Conservation (phyloP, 805 yeast species). For the Candida oleophila region DNA sequence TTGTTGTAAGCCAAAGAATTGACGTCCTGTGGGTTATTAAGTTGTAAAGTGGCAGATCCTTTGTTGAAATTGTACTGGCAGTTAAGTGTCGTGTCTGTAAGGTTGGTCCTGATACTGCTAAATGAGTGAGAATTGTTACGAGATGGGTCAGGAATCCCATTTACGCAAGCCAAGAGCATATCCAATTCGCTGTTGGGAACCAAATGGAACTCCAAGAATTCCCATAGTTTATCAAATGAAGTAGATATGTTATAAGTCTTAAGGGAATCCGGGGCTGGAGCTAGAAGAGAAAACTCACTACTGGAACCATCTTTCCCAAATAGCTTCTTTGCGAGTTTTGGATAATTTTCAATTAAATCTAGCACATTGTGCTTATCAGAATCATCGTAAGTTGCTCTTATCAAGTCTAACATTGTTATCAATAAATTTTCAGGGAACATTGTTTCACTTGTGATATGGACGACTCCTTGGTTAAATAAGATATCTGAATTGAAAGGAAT, state of each 20-base stretch:
- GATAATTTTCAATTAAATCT: constrained; percentile 45
- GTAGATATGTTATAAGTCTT: constrained; percentile 48
- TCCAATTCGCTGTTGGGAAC: constrained; percentile 56
- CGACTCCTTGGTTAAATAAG: constrained; percentile 79
- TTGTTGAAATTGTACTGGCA: constrained; percentile 1
- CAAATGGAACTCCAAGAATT: constrained; percentile 66
- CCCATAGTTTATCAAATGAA: constrained; percentile 42
- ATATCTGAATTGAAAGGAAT: constrained; percentile 57
- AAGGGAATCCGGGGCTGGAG: constrained; percentile 66
- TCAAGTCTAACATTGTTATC: constrained; percentile 55
- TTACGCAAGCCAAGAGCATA: constrained; percentile 48
- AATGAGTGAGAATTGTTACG: constrained; percentile 10
- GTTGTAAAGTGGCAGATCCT: constrained; percentile 2
- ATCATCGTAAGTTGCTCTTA: constrained; percentile 50
- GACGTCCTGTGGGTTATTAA: constrained; percentile 1
- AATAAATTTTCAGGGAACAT: constrained; percentile 56
- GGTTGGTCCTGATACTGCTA: constrained; percentile 8
- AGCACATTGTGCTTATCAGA: constrained; percentile 25
- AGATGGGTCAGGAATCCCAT: constrained; percentile 7
- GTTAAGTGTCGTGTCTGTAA: constrained; percentile 1
- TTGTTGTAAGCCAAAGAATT: constrained; percentile 41
- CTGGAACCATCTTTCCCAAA: constrained; percentile 18
- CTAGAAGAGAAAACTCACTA: constrained; percentile 52
- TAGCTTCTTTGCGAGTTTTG: constrained; percentile 42
- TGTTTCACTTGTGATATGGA: constrained; percentile 63